Conservation (phyloP, 1,139 yeast species). For the Geotrichum siamense region DNA sequence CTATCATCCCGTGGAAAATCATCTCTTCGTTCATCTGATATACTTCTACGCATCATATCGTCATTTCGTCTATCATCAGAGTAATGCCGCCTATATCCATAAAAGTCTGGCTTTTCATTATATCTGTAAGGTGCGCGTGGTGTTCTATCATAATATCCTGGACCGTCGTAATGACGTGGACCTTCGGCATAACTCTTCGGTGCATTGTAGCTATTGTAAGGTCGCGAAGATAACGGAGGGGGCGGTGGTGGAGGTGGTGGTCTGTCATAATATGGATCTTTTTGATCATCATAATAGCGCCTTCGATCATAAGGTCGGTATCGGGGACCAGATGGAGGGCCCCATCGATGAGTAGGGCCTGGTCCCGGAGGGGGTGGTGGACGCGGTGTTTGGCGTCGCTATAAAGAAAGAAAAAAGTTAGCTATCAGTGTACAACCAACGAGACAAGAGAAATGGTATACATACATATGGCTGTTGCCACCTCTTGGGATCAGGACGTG, state of each 20-base stretch:
- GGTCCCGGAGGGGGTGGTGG: constrained; percentile 3
- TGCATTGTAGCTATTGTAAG: constrained; percentile 1
- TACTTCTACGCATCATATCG: constrained; percentile 2
- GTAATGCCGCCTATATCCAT: background rate
- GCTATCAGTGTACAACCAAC: background rate
- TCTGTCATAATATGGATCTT: constrained; percentile 5
- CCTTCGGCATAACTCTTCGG: constrained; percentile 5
- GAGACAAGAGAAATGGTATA: background rate
- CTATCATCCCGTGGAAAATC: background rate
- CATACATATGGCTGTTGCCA: constrained; percentile 6
- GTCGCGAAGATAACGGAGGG: background rate
- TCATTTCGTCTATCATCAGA: constrained; percentile 4
- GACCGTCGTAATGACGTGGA: constrained; percentile 3
- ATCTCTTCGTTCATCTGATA: constrained; percentile 3
- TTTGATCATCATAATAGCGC: constrained; percentile 5
- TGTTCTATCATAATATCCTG: constrained; percentile 2
- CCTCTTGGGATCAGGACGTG: constrained; percentile 5
- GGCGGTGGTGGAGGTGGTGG: constrained; percentile 5
- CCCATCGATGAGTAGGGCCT: constrained; percentile 2
- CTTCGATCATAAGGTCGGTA: constrained; percentile 3
- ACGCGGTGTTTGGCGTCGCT: constrained; percentile 6
- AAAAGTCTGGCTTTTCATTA: constrained; percentile 2
- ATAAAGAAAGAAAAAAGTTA: background rate
- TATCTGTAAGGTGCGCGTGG: background rate
- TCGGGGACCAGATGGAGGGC: constrained; percentile 6